Evolutionary conservation across 331 rosid species (phyloP).

Genomic region (Erythrophleum ivorense): DNA sequence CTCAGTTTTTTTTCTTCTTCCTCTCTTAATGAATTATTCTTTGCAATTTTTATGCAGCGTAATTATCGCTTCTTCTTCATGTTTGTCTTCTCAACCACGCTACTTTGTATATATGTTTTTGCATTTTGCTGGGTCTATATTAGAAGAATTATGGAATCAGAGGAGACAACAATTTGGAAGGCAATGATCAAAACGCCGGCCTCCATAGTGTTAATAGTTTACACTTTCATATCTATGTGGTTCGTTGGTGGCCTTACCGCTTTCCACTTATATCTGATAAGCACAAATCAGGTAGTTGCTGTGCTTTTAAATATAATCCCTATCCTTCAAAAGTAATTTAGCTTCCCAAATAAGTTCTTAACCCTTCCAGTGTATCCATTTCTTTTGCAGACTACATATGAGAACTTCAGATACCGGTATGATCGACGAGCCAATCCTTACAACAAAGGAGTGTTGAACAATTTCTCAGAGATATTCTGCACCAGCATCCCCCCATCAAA

Average conservation of each 20-base stretch:
- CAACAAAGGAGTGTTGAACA: constrained; percentile 73
- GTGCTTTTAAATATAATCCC: constrained; percentile 1
- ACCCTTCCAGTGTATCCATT: constrained; percentile 20
- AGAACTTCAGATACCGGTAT: constrained; percentile 90
- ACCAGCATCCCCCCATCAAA: constrained; percentile 70
- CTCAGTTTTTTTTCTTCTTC: not conserved
- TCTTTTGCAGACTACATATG: constrained; percentile 91
- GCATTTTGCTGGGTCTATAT: constrained; percentile 97
- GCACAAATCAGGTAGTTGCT: constrained; percentile 88
- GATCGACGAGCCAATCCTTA: constrained; percentile 84
- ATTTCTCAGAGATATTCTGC: constrained; percentile 86
- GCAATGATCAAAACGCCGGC: constrained; percentile 97
- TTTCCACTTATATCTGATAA: constrained; percentile 90
- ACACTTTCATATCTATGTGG: constrained; percentile 98
- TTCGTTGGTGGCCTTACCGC: constrained; percentile 98
- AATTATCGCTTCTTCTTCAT: constrained; percentile 98
- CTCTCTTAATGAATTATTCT: not conserved
- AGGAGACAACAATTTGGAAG: constrained; percentile 82
- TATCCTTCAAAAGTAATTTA: constrained; percentile 20
- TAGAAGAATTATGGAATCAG: constrained; percentile 76
- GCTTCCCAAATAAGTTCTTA: not conserved
- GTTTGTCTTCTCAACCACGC: constrained; percentile 97
- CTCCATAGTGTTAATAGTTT: constrained; percentile 81
- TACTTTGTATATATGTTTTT: constrained; percentile 93
- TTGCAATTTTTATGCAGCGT: constrained; percentile 68